Conservation (phyloP, 768 basidiomycete genomes). For the Mycena belliarum region DNA sequence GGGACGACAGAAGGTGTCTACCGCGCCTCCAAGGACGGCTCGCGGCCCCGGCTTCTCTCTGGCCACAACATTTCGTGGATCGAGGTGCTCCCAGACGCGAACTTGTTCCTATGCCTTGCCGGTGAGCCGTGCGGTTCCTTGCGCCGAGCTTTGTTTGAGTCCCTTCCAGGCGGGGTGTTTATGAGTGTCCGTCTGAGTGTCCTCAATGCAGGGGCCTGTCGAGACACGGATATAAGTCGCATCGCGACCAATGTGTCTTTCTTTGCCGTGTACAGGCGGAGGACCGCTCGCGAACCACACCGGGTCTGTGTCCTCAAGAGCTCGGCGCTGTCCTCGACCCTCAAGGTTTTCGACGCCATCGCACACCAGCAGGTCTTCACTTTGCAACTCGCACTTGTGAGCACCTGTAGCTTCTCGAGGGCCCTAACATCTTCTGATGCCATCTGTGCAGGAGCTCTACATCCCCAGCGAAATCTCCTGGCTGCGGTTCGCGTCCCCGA, state of each 20-base stretch:
- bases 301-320: constrained; percentile 76
- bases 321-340: constrained; percentile 70
- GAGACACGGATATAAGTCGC: neutral
- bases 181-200: constrained; percentile 14
- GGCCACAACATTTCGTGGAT: constrained; percentile 58
- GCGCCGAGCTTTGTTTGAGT: neutral
- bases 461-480: constrained; percentile 77
- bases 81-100: constrained; percentile 74
- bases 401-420: neutral
- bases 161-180: constrained; percentile 3
- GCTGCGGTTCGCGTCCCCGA: constrained; percentile 66
- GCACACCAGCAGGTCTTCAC: neutral
- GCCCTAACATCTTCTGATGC: too few relatives aligned
- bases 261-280: constrained; percentile 68
- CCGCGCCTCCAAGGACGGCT: neutral
- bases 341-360: constrained; percentile 62
- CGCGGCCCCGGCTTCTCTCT: neutral
- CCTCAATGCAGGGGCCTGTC: neutral
- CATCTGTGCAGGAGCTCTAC: constrained; percentile 86
- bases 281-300: constrained; percentile 54
- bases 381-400: neutral
- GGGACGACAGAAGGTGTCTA: constrained; percentile 16
- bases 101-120: constrained; percentile 73
- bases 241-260: neutral
- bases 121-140: constrained; percentile 35